phyloP scores from a whole-genome alignment of 345 rosid genomes.

The Nasturtium officinale region DNA sequence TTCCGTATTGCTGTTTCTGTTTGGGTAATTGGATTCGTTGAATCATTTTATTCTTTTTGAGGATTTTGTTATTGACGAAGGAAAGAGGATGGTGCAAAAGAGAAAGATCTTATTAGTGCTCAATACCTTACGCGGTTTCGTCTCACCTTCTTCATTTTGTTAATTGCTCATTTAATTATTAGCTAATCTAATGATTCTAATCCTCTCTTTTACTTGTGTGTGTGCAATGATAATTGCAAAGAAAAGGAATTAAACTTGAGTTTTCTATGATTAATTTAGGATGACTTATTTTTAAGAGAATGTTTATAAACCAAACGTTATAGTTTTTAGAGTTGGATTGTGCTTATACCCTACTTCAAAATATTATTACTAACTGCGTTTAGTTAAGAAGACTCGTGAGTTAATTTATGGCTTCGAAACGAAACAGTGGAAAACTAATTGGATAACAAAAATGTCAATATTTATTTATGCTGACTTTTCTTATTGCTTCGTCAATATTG shows the following conservation, averaged over 20 bases:
- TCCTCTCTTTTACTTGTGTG: constrained; percentile 5
- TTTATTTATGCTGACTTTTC: constrained; percentile 12
- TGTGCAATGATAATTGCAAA: constrained; percentile 6
- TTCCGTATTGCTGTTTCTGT: constrained; percentile 33
- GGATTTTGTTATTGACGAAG: constrained; percentile 19
- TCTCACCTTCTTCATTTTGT: constrained; percentile 40
- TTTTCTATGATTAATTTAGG: constrained; percentile 1
- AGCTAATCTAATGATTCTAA: background rate
- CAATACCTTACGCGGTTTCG: constrained; percentile 39
- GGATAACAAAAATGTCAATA: background rate
- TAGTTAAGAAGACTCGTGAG: background rate
- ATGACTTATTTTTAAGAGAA: constrained; percentile 9
- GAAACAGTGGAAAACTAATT: constrained; percentile 7
- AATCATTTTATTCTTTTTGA: constrained; percentile 18
- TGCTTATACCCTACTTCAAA: constrained; percentile 17
- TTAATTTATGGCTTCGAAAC: constrained; percentile 1
- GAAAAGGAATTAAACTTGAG: background rate
- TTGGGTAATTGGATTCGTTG: constrained; percentile 34
- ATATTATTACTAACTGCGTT: constrained; percentile 13
- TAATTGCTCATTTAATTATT: constrained; percentile 13
- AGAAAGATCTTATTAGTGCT: constrained; percentile 31
- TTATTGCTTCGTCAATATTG: constrained; percentile 7
- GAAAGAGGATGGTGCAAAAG: constrained; percentile 31
- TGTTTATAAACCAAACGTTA: constrained; percentile 27
- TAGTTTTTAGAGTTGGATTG: constrained; percentile 12